Evolutionary conservation across 1,284 basidiomycete species (phyloP), one percentile per base, ranked within the genome.

Genomic region (Laetiporus sulphureus): DNA sequence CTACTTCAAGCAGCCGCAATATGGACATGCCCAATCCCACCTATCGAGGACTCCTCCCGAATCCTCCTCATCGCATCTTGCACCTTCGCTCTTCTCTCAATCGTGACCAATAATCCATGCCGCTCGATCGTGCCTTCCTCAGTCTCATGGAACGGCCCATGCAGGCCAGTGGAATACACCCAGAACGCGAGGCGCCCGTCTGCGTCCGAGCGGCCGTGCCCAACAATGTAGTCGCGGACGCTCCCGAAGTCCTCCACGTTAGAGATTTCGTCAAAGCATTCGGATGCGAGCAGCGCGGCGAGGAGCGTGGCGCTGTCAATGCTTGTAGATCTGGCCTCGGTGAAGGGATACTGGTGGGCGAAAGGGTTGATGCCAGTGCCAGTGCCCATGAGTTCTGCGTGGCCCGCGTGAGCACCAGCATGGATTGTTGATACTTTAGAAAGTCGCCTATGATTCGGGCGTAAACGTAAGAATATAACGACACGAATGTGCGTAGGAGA

Each of bases 101-200:
- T 15, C 11, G 40, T 41, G 12, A 41, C 32, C n/a, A 41, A 27
- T 19, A 41, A 25, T 13, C 33, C 40, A 20, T 41, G 40, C 20
- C 36, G 32, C 20, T 30, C 33, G 16, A 41, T 20, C 22, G 15
- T 6, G 3, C 40, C 40, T 15, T 29, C 32, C n/a, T 35, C 33
- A 10, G 24, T 25, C 25, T 41, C 33, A 27, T 41, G 40, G 25
- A 23, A 41, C 4, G 33, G 32, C 16, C 40, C 19, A 13, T 20
- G 13, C 11, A 31, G 19, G 18, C 24, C 23, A 3, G 23, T 20
- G 8, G 40, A 33, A 24, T 30, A 41, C 33, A 41, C 22, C 40
- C 40, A 41, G 40, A 41, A 29, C 23, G 15, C 21, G 24, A 29
- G 5, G 6, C 23, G 8, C 13, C 33, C 40, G 22, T 36, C 27